Conservation (phyloP, 176 grass and related monocot genomes). For the Metroxylon sagu region DNA sequence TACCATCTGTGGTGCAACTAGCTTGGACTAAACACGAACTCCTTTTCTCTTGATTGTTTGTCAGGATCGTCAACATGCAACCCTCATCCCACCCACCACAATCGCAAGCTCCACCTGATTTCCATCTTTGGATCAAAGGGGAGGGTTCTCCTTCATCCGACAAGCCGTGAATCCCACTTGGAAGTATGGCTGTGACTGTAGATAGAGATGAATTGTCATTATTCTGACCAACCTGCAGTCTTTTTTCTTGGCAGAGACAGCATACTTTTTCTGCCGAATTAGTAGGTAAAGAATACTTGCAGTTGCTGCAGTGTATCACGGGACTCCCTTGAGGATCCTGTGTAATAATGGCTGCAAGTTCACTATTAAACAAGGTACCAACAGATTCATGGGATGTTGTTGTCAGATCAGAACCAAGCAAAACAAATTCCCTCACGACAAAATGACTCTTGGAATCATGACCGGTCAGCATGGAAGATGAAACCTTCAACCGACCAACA, state of each 20-base stretch:
- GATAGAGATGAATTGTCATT: conserved; percentile 21
- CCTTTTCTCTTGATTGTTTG: conserved; percentile 20
- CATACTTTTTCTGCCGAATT: conserved; percentile 16
- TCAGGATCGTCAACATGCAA: conserved; percentile 59
- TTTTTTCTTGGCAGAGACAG: conserved; percentile 20
- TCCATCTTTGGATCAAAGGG: conserved; percentile 86
- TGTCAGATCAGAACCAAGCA: conserved; percentile 54
- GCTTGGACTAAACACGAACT: conserved; percentile 9
- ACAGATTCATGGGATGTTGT: conserved; percentile 29
- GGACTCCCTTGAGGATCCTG: conserved; percentile 25
- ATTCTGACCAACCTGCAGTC: conserved; percentile 19
- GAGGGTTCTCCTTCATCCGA: conserved; percentile 41
- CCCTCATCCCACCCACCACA: conserved; percentile 99
- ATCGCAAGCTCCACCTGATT: conserved; percentile 68
- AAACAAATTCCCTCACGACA: conserved; percentile 61
- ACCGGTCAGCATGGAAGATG: conserved; percentile 36
- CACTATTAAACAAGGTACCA: conserved; percentile 34
- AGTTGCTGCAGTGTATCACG: neutral
- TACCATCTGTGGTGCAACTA: conserved; percentile 30
- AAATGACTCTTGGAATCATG: conserved; percentile 25
- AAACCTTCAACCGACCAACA: conserved; percentile 52
- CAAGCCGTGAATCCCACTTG: conserved; percentile 61
- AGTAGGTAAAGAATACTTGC: neutral
- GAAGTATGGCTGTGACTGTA: conserved; percentile 51
- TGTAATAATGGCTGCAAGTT: conserved; percentile 68